Percentiles rank a stretch among this genome's conserved stretches.
Conservation (phyloP, 2,329 filamentous ascomycete species). For the Colletotrichum incanum region DNA sequence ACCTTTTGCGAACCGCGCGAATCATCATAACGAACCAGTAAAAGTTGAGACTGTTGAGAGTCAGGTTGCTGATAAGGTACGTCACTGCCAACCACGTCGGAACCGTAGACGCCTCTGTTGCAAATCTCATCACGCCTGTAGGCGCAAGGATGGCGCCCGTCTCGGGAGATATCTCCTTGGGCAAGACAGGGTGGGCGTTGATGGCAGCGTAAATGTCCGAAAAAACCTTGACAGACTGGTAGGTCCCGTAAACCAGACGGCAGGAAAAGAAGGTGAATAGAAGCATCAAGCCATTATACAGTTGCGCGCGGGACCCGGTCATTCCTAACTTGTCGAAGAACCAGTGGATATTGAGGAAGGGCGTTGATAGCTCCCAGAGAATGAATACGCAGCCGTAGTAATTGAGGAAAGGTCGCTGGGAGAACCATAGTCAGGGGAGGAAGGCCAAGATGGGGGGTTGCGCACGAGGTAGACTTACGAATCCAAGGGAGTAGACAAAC, state of each 20-base stretch:
- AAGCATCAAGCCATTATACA: slow-evolving; percentile 83
- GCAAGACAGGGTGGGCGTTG: slow-evolving; percentile 50
- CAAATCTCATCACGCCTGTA: slow-evolving; percentile 66
- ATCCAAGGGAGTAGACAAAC: slow-evolving; percentile 82
- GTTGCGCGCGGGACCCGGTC: slow-evolving; percentile 81
- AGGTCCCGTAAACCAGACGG: slow-evolving; percentile 84
- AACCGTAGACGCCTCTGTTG: slow-evolving; percentile 65
- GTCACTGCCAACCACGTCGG: slow-evolving; percentile 79
- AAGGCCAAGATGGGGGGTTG: neutral
- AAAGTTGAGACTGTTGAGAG: slow-evolving; percentile 83
- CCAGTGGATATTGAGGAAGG: slow-evolving; percentile 92
- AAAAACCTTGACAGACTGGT: slow-evolving; percentile 79
- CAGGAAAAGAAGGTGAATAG: slow-evolving; percentile 83
- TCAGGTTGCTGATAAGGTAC: slow-evolving; percentile 80
- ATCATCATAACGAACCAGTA: slow-evolving; percentile 94
- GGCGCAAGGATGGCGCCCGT: slow-evolving; percentile 47
- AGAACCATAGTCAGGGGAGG: slow-evolving; percentile 30
- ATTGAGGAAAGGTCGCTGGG: slow-evolving; percentile 85
- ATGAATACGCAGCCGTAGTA: slow-evolving; percentile 87
- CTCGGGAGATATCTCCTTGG: slow-evolving; percentile 45
- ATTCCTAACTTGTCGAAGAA: slow-evolving; percentile 90
- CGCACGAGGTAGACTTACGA: slow-evolving; percentile 70
- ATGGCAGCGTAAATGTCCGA: slow-evolving; percentile 77
- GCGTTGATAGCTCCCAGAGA: slow-evolving; percentile 88
- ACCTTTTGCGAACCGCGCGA: slow-evolving; percentile 82